Percentiles rank a stretch among this genome's conserved stretches.
Conservation (phyloP, 768 basidiomycete genomes). For the Tricholoma flavovirens region DNA sequence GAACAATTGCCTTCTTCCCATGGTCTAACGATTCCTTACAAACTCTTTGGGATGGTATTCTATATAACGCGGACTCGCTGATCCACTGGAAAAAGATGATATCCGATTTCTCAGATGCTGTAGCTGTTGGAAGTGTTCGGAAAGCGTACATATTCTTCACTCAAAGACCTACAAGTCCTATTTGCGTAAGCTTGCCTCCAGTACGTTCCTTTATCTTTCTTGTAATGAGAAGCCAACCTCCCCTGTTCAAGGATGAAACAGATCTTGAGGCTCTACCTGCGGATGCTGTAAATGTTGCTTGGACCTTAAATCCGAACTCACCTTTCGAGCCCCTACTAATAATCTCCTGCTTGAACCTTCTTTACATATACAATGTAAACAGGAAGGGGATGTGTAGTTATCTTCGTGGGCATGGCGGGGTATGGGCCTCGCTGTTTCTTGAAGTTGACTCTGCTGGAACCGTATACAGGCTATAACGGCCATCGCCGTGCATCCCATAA, state of each 20-base stretch:
- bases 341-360: slow-evolving; percentile 45
- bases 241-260: slow-evolving; percentile 6
- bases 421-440: slow-evolving; percentile 29
- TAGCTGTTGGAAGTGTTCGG: slow-evolving; percentile 40
- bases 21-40: slow-evolving; percentile 35
- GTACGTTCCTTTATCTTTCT: slow-evolving; percentile 16
- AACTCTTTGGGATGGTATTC: slow-evolving; percentile 31
- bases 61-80: slow-evolving; percentile 24
- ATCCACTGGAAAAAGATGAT: slow-evolving; percentile 42
- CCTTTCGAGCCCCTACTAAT: slow-evolving; percentile 57
- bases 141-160: slow-evolving; percentile 34
- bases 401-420: slow-evolving; percentile 69
- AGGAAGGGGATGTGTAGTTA: slow-evolving; percentile 35
- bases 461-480: slow-evolving; percentile 52
- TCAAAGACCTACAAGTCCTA: slow-evolving; percentile 22
- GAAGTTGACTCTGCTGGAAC: slow-evolving; percentile 7
- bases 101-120: slow-evolving; percentile 42
- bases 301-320: slow-evolving; percentile 43
- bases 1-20: slow-evolving; percentile 43
- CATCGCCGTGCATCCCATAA: slow-evolving; percentile 55
- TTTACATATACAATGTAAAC: slow-evolving; percentile 51
- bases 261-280: slow-evolving; percentile 17
- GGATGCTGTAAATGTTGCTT: slow-evolving; percentile 44
- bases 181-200: slow-evolving; percentile 32
- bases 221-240: neutral